These are phyloP conservation scores for Amaranthus tricolor DNA, from an alignment of 179 eudicot species.

Conservation along the genomic window DNA sequence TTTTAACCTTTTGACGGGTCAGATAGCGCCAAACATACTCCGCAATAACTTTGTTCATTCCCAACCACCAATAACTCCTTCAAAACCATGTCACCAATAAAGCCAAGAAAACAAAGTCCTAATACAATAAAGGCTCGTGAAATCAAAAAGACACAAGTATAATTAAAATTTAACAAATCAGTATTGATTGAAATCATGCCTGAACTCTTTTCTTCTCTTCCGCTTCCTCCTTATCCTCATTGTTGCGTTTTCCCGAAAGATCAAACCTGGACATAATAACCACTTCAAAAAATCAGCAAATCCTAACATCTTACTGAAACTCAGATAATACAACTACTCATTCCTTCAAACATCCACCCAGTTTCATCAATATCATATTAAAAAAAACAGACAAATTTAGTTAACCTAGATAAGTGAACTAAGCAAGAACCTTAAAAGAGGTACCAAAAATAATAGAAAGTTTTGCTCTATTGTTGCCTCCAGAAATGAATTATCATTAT, in stretches of 20 bases:
- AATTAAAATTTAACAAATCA: background rate
- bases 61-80: too few relatives aligned
- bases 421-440: background rate
- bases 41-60: too few relatives aligned
- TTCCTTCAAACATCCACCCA: background rate
- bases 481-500: background rate
- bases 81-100: too few relatives aligned
- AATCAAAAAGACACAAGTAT: background rate
- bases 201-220: conserved; percentile 87
- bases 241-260: conserved; percentile 70
- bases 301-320: conserved; percentile 1
- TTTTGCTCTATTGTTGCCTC: background rate
- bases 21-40: too few relatives aligned
- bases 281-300: background rate
- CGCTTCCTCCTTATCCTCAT: conserved; percentile 63
- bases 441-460: background rate
- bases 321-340: background rate
- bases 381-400: background rate
- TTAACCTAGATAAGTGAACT: background rate
- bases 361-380: background rate
- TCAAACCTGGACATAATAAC: conserved; percentile 63
- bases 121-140: conserved; percentile 1
- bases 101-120: too few relatives aligned
- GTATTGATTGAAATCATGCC: conserved; percentile 34
- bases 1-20: too few relatives aligned